These are phyloP conservation scores for Eutypa lata DNA, from an alignment of 2,329 filamentous ascomycete species.

Conservation along the genomic window DNA sequence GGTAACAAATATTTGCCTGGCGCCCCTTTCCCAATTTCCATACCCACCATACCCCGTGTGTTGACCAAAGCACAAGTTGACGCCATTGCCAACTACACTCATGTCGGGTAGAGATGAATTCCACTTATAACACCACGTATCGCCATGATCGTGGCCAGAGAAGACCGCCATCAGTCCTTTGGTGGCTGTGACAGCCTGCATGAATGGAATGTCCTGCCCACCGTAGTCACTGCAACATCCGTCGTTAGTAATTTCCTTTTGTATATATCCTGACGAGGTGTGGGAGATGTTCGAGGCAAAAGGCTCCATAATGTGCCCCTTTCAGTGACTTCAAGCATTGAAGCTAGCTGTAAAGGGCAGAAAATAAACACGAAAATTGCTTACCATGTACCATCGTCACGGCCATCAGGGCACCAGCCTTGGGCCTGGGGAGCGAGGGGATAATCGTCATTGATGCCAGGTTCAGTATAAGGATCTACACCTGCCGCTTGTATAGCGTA, in stretches of 20 bases:
- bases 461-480: conserved; percentile 35
- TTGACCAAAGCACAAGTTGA: conserved; percentile 55
- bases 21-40: conserved; percentile 60
- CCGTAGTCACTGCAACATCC: too few relatives aligned
- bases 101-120: conserved; percentile 26
- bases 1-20: conserved; percentile 51
- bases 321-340: too few relatives aligned
- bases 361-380: too few relatives aligned
- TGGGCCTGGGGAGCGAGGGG: conserved; percentile 39
- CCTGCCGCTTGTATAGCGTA: conserved; percentile 35
- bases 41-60: conserved; percentile 71
- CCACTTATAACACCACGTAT: conserved; percentile 57
- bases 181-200: conserved; percentile 56
- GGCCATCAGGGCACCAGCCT: conserved; percentile 41
- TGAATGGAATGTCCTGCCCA: conserved; percentile 57
- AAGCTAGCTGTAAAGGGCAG: too few relatives aligned
- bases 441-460: conserved; percentile 44
- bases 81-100: conserved; percentile 34
- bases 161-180: conserved; percentile 56
- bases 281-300: too few relatives aligned
- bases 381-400: conserved; percentile 33
- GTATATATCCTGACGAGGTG: too few relatives aligned
- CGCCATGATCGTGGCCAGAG: conserved; percentile 64
- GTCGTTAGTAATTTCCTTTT: too few relatives aligned
- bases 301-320: too few relatives aligned